These are phyloP conservation scores for Piper longum DNA, from an alignment of 164 flowering plant species.

Conservation along the genomic window DNA sequence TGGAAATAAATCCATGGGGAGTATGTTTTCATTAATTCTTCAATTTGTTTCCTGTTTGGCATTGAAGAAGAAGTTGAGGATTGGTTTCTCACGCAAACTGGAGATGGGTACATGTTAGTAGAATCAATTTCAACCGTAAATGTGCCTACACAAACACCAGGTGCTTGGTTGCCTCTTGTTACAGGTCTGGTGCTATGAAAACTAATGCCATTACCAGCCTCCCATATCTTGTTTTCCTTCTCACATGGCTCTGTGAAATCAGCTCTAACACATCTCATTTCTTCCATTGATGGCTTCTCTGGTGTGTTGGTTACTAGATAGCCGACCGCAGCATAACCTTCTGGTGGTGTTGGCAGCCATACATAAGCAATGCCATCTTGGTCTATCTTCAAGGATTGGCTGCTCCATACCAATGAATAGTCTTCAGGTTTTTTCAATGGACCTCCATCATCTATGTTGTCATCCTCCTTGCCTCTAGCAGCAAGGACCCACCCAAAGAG, in stretches of 20 bases:
- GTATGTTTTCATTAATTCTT: constrained; percentile 37
- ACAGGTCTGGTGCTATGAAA: constrained; percentile 33
- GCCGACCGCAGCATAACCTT: constrained; percentile 59
- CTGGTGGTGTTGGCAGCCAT: constrained; percentile 60
- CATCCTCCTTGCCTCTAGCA: constrained; percentile 22
- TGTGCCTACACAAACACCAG: constrained; percentile 44
- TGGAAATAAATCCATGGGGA: constrained; percentile 64
- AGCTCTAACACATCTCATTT: constrained; percentile 45
- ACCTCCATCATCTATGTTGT: not conserved
- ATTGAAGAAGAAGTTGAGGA: constrained; percentile 16
- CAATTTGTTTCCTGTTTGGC: constrained; percentile 50
- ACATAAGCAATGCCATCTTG: constrained; percentile 42
- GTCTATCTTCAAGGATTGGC: constrained; percentile 38
- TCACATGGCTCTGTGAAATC: constrained; percentile 48
- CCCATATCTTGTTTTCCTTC: constrained; percentile 43
- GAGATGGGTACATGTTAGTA: constrained; percentile 6
- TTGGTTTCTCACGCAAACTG: constrained; percentile 45
- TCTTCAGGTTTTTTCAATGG: constrained; percentile 38
- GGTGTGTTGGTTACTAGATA: constrained; percentile 40
- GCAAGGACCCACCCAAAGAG: constrained; percentile 61
- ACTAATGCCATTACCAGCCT: constrained; percentile 19
- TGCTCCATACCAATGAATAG: constrained; percentile 57
- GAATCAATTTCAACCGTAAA: constrained; percentile 27
- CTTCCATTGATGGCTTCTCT: constrained; percentile 55
- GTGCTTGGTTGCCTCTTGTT: constrained; percentile 29